These are phyloP conservation scores for Coffea humblotiana DNA, from an alignment of 305 asterid species.

Conservation along the genomic window DNA sequence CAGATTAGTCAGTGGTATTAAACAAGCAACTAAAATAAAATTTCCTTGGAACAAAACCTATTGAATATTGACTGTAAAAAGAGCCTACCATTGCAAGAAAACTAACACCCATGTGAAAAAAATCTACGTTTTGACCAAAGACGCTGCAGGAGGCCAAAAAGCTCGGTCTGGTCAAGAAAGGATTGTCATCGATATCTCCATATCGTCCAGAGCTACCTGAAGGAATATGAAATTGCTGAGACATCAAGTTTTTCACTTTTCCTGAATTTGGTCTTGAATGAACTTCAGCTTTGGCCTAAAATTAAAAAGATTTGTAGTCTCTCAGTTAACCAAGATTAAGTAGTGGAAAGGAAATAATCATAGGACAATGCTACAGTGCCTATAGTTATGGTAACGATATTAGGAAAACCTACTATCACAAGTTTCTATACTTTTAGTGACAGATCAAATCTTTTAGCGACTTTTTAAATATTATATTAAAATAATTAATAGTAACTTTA, in stretches of 20 bases:
- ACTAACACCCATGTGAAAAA: not conserved
- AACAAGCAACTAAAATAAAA: not conserved
- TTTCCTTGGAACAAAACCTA: not conserved
- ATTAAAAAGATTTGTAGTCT: not conserved
- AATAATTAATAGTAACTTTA: not conserved
- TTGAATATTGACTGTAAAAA: not conserved
- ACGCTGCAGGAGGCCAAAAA: slow-evolving; percentile 81
- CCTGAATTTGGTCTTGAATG: slow-evolving; percentile 67
- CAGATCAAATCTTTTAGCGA: too few species aligned
- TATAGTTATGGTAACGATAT: too few species aligned
- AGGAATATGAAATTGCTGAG: slow-evolving; percentile 62
- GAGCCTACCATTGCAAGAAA: not conserved
- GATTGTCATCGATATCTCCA: slow-evolving; percentile 18
- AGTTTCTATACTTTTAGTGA: too few species aligned
- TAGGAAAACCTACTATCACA: too few species aligned
- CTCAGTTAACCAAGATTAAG: not conserved
- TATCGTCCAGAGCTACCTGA: slow-evolving; percentile 38
- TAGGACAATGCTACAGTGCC: too few species aligned
- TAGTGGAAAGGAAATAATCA: not conserved
- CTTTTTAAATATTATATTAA: too few species aligned
- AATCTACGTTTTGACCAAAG: slow-evolving; percentile 80
- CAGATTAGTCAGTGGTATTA: not conserved
- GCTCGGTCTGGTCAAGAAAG: slow-evolving; percentile 41
- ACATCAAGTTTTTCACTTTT: slow-evolving; percentile 84
- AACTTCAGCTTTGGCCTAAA: slow-evolving; percentile 80